A percentile compares a stretch with the other conserved stretches of the same genome.
Conservation (phyloP, 805 yeast genomes). For the Pichia paraexigua region DNA sequence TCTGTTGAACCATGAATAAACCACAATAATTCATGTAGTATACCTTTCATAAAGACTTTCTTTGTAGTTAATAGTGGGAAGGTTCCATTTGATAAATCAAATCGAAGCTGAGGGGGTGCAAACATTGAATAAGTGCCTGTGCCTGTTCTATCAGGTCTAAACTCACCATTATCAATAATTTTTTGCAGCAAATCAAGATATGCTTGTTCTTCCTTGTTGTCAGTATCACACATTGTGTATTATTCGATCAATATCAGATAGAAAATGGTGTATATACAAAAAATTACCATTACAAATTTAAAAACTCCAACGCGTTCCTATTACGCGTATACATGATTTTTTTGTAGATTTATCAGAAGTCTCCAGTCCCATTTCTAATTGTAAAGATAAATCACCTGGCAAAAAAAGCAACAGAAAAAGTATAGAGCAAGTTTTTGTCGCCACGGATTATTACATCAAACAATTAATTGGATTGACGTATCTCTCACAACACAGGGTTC, state of each 20-base stretch:
- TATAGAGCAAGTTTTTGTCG: too few relatives aligned
- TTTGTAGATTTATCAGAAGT: too few relatives aligned
- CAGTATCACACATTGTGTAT: not conserved
- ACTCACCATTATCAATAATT: conserved; percentile 79
- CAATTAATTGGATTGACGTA: too few relatives aligned
- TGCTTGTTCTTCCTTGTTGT: conserved; percentile 62
- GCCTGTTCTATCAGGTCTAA: conserved; percentile 93
- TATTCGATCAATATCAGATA: not conserved
- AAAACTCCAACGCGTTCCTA: not conserved
- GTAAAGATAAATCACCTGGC: too few relatives aligned
- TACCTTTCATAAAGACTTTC: conserved; percentile 82
- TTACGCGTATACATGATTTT: not conserved
- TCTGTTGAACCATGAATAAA: conserved; percentile 86
- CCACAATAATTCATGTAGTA: conserved; percentile 88
- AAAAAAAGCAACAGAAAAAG: too few relatives aligned
- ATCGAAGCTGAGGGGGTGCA: conserved; percentile 94
- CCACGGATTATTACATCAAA: too few relatives aligned
- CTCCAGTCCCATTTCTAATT: too few relatives aligned
- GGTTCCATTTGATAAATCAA: conserved; percentile 58
- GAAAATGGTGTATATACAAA: not conserved
- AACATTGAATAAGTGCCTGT: conserved; percentile 89
- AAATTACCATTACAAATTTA: not conserved
- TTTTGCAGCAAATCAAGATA: conserved; percentile 74
- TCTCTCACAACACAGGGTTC: too few relatives aligned
- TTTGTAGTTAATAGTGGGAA: conserved; percentile 93